Evolutionary conservation across 257 asterid genomes (phyloP).

Genomic region (Solanum virginianum): DNA sequence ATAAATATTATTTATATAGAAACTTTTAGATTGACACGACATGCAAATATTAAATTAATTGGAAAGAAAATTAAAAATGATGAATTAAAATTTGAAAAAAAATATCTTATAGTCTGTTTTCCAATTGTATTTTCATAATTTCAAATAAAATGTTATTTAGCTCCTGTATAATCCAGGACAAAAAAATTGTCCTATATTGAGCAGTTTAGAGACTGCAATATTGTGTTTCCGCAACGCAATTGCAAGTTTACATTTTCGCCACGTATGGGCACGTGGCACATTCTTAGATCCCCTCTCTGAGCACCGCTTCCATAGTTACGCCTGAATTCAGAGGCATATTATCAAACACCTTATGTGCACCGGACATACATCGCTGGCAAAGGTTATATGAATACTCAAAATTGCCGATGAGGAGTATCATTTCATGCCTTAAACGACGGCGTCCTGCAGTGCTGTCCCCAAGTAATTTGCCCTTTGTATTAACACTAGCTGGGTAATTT

Average conservation of each 20-base stretch:
- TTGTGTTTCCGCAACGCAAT: neutral
- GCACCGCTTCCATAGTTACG: neutral
- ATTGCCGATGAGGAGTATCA: slow-evolving; percentile 27
- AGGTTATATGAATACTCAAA: neutral
- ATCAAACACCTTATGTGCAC: neutral
- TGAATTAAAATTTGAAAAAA: too few species aligned
- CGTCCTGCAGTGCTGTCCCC: slow-evolving; percentile 19
- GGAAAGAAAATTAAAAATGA: neutral
- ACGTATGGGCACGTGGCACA: neutral
- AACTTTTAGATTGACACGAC: too few species aligned
- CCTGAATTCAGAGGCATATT: neutral
- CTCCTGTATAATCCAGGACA: neutral
- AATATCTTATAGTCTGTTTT: neutral
- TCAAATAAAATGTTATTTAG: too few species aligned
- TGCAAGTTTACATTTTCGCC: neutral
- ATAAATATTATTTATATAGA: too few species aligned
- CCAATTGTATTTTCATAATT: neutral
- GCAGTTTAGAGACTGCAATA: neutral
- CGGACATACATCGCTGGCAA: neutral
- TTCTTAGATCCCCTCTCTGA: neutral
- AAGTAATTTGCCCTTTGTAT: slow-evolving; percentile 13
- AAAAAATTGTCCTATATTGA: neutral
- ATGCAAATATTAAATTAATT: too few species aligned
- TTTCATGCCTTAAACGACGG: slow-evolving; percentile 22
- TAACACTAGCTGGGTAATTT: neutral